Evolutionary conservation across 163 green algal species (phyloP).

Genomic region (Trebouxia gelatinosa): DNA sequence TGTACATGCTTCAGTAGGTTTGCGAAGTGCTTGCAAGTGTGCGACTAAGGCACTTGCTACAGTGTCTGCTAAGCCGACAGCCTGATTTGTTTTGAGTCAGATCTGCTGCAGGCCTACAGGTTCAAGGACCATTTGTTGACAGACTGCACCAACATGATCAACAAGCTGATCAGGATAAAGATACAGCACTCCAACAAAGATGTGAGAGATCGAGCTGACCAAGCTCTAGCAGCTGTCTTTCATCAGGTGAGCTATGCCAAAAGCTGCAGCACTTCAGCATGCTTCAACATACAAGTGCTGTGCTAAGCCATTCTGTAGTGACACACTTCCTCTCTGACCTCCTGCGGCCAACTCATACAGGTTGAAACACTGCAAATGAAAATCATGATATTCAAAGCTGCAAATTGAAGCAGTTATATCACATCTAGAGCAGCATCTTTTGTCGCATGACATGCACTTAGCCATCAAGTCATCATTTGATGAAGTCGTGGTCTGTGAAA

Average conservation of each 20-base stretch:
- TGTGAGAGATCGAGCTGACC: neutral
- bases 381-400: too few relatives aligned
- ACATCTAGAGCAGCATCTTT: too few relatives aligned
- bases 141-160: conserved; percentile 13
- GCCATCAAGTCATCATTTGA: too few relatives aligned
- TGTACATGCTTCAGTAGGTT: neutral
- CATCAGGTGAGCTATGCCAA: conserved; percentile 4
- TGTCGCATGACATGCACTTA: too few relatives aligned
- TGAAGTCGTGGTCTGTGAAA: too few relatives aligned
- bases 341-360: neutral
- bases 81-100: too few relatives aligned
- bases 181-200: conserved; percentile 27
- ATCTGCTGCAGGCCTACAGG: conserved; percentile 7
- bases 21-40: too few relatives aligned
- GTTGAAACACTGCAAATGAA: too few relatives aligned
- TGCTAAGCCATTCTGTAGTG: neutral
- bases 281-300: neutral
- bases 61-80: too few relatives aligned
- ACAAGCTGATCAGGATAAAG: conserved; percentile 8
- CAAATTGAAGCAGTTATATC: too few relatives aligned
- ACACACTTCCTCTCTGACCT: neutral
- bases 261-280: neutral
- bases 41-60: too few relatives aligned
- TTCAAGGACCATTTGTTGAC: conserved; percentile 7
- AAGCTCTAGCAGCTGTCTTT: conserved; percentile 25